Base-by-base conservation (phyloP, 257 asterid species). In the Salvia splendens region DNA sequence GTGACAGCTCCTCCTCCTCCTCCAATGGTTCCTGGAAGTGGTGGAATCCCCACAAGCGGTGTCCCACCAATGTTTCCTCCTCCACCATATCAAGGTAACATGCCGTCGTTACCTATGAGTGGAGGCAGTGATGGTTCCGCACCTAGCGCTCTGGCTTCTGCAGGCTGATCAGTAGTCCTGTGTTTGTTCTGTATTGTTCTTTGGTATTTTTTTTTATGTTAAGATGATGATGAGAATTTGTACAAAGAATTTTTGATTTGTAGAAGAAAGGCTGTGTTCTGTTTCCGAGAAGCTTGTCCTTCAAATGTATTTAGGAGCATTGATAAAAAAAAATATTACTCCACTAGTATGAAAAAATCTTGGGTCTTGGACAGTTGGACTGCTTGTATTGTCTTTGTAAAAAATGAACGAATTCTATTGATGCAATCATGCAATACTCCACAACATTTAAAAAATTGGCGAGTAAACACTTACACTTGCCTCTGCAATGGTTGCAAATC, bases 1-100 rank as follows among this genome's bases (percentile, higher is more conserved):
- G 14, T 68, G 16, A 73, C 74, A 4, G 78, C 80, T 12, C 61
- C 61, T 30, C 61, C 61, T 16, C 87, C 89, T 33, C 88, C 87
- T n/a, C 83, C 87, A 61, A 12, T 71, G 70, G 59, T 72, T 73
- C 87, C 92, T 0, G 92, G 92, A 66, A 82, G 89, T 65, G 80
- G 53, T 3, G 88, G 89, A 74, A 74, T 67, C 65, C 85, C 91
- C 40, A 8, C 85, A 0, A 74, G 80, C 20, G 81, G 81, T 28
- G 45, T 67, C 47, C 86, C 81, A 12, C 78, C 67, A 54, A 74
- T 83, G 96, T 85, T 85, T 61, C 81, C 80, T 46, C 94, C 86
- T 4, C 94, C 86, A 12, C 59, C 81, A 20, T 87, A 83, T 75
- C 96, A 82, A 79, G 85, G 81, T 57, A 84, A 67, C 66, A 61